Base-by-base conservation (phyloP, 805 yeast species). In the Candida dendrica region DNA sequence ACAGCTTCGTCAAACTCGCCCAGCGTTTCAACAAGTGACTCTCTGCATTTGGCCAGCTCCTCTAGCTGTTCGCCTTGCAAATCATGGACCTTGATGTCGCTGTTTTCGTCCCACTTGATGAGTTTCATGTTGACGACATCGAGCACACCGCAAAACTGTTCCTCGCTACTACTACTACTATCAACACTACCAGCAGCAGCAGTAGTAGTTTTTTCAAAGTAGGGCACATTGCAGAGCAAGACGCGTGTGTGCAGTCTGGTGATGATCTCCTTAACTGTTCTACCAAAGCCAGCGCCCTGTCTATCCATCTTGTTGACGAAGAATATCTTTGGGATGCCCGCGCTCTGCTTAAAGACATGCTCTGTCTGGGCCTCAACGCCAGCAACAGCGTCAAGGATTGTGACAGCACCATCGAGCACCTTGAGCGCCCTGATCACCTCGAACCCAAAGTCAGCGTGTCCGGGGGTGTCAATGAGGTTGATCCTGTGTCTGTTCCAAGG, bases 281-380 rank as follows among this genome's bases (percentile, higher is more conserved):
- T 69, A 47, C 95, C 81, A 58, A 79, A 93, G 0, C 97, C 96
- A 1, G 98, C 96, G 17, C 98, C 98, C 14, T 81, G 84, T 45
- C 98, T 72, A 64, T 93, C 98, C 98, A 93, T 90, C 61, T 93
- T 93, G 61, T 93, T 93, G 29, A 93, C 76, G 58, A 79, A 93
- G 11, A 87, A 80, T 11, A 93, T 67, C 39, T 77, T 73, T 0
- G 98, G 98, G 31, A 93, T 79, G 15, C 72, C 74, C 17, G 65
- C 67, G 1, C 96, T 90, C 61, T 90, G 96, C 47, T 74, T 77
- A 97, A 98, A 93, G 3, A 93, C 98, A 56, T 89, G 91, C 58
- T 90, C 97, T 0, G 98, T 91, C 61, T 93, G 98, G 0, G 98
- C 93, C 59, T 93, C 98, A 1, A 93, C 98, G 11, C 98, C 98